Percentiles rank a stretch among this genome's conserved stretches.
Evolutionary conservation across 768 basidiomycete species (phyloP).

Genomic region (Pulveroboletus sp.): DNA sequence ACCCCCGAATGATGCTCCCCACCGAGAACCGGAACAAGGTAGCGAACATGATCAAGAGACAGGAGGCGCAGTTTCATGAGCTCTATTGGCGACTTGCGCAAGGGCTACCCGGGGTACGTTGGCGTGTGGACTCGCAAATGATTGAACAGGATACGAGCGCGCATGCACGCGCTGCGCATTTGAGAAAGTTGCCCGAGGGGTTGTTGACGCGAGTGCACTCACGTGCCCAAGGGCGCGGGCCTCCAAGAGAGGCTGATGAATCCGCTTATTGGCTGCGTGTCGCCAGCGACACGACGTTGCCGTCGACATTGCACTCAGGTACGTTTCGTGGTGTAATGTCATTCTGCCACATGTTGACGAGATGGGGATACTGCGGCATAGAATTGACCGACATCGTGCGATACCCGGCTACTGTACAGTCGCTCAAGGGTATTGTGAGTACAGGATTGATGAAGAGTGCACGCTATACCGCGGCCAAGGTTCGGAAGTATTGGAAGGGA

Average conservation of each 20-base stretch:
- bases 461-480: slow-evolving; percentile 69
- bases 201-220: slow-evolving; percentile 53
- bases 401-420: slow-evolving; percentile 78
- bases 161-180: slow-evolving; percentile 63
- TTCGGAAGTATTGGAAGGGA: slow-evolving; percentile 77
- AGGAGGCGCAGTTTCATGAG: slow-evolving; percentile 79
- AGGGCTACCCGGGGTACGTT: slow-evolving; percentile 77
- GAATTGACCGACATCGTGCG: slow-evolving; percentile 78
- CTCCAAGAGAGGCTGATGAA: slow-evolving; percentile 58
- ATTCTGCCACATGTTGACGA: not conserved
- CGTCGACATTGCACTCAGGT: slow-evolving; percentile 52
- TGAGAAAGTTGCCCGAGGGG: slow-evolving; percentile 72
- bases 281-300: slow-evolving; percentile 58
- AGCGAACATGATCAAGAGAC: slow-evolving; percentile 83
- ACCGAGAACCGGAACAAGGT: slow-evolving; percentile 95
- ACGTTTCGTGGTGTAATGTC: slow-evolving; percentile 10
- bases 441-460: slow-evolving; percentile 77
- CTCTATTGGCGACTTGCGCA: slow-evolving; percentile 78
- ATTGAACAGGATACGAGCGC: slow-evolving; percentile 75
- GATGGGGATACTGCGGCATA: slow-evolving; percentile 22
- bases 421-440: slow-evolving; percentile 79
- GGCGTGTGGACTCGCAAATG: slow-evolving; percentile 45
- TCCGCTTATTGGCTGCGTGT: slow-evolving; percentile 69
- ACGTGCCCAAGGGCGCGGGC: slow-evolving; percentile 28
- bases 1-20: slow-evolving; percentile 91